Evolutionary conservation across 371 early-diverging fungal genomes (phyloP), one percentile per base, ranked within the genome.

Genomic region (Blakeslea trispora): DNA sequence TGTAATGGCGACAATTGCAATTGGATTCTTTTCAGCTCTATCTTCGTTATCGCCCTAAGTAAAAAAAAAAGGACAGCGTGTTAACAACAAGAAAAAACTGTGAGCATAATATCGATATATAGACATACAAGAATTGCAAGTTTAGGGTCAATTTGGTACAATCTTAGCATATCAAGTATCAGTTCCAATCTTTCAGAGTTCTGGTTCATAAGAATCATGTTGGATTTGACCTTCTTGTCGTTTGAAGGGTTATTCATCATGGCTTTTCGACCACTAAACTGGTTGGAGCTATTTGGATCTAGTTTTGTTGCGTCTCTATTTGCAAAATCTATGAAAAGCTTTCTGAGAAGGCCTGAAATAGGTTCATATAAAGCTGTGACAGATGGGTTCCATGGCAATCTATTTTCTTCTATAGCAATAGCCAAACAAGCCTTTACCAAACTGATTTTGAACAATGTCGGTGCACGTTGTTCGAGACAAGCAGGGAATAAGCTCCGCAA

Each of bases 381-480:
- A 1, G 83, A 74, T 9, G 92, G 91, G 55, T 90, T 90, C 91
- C 90, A 91, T 3, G 91, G 86, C 13, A 90, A 59, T 37, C 74
- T 66, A 35, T 79, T 79, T 57, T 85, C 89, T 61, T 92, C 90
- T 1, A 78, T 78, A 10, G 90, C 87, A 51, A 94, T 77, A 14
- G 79, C 79, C 50, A 84, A 83, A 59, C 90, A 91, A 13, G 86
- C 86, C 55, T 86, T 89, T 22, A 90, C 90, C 21, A 92, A 63
- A 28, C 91, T 88, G 11, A 91, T 74, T 60, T 85, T 86, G 66
- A 88, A 92, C 15, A 85, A 65, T 6, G 79, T 81, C 0, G 91
- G 90, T 1, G 87, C 82, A n/a, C 73, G 77, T 1, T 82, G 81
- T 51, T 85, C 78, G 14, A 90, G 69, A 50, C 90, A 82, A n/a